phyloP scores from a whole-genome alignment of 1,139 yeast genomes.

The Protomyces macrosporus region DNA sequence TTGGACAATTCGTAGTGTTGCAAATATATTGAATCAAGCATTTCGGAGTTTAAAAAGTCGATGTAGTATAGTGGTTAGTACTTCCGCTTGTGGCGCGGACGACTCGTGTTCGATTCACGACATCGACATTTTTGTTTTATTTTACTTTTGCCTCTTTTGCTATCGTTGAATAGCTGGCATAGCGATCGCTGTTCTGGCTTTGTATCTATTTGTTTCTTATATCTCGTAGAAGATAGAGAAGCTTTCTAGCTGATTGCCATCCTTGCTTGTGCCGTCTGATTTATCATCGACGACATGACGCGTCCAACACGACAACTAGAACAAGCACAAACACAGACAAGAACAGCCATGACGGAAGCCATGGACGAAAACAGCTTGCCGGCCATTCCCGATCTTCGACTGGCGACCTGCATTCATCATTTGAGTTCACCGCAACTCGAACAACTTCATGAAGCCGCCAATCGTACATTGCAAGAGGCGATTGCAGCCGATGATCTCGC shows the following conservation, averaged over 20 bases:
- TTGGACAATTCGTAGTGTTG: background rate
- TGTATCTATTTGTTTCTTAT: too few relatives aligned
- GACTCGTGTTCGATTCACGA: conserved; percentile 2
- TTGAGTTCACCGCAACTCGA: conserved; percentile 45
- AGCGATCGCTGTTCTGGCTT: too few relatives aligned
- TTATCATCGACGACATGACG: background rate
- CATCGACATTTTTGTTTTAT: background rate
- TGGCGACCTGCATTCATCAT: conserved; percentile 72
- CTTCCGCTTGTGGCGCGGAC: conserved; percentile 3
- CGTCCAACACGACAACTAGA: background rate
- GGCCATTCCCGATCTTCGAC: conserved; percentile 60
- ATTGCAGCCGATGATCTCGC: conserved; percentile 64
- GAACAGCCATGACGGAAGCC: background rate
- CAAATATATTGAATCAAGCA: background rate
- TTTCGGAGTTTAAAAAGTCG: background rate
- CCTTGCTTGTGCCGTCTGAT: too few relatives aligned
- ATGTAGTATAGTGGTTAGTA: conserved; percentile 1
- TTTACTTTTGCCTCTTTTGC: background rate
- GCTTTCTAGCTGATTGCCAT: too few relatives aligned
- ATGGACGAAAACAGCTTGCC: conserved; percentile 24
- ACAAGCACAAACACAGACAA: background rate
- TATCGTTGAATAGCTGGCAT: too few relatives aligned
- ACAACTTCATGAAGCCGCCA: conserved; percentile 44
- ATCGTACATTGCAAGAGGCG: conserved; percentile 47
- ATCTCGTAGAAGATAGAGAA: too few relatives aligned